These are phyloP conservation scores for Calamus simplicifolius DNA, from an alignment of 176 grass and related monocot genomes.

Conservation along the genomic window DNA sequence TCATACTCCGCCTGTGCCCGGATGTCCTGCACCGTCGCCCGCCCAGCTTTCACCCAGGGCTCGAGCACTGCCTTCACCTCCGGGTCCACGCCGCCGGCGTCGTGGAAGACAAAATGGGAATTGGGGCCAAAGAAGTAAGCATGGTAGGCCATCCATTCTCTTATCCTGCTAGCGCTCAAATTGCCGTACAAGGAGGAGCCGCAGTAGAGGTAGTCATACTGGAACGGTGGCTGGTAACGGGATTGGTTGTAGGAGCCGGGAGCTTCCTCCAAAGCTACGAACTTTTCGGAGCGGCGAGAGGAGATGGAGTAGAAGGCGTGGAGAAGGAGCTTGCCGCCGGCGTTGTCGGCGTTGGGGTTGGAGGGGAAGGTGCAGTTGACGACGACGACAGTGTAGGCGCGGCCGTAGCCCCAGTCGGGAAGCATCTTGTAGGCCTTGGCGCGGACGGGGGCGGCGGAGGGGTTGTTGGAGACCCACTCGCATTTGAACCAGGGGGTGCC, in stretches of 20 bases:
- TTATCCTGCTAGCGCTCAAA: conserved; percentile 54
- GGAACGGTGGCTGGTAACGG: conserved; percentile 46
- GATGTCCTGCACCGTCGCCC: conserved; percentile 75
- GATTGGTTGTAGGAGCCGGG: conserved; percentile 56
- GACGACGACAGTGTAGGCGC: conserved; percentile 73
- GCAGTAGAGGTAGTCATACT: conserved; percentile 86
- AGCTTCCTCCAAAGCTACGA: conserved; percentile 67
- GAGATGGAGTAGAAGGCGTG: conserved; percentile 77
- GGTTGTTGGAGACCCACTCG: conserved; percentile 56
- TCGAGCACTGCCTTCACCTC: conserved; percentile 61
- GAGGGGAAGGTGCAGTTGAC: conserved; percentile 86
- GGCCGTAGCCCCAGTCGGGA: conserved; percentile 91
- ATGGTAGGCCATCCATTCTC: conserved; percentile 83
- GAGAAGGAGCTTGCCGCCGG: conserved; percentile 67
- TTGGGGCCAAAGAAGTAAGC: conserved; percentile 63
- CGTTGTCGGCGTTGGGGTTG: conserved; percentile 65
- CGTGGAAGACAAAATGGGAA: conserved; percentile 85
- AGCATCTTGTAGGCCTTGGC: conserved; percentile 96
- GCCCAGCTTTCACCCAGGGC: conserved; percentile 63
- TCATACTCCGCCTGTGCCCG: conserved; percentile 51
- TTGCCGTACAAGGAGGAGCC: conserved; percentile 80
- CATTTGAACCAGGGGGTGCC: conserved; percentile 85
- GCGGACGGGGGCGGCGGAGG: conserved; percentile 36
- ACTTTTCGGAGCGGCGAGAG: conserved; percentile 71
- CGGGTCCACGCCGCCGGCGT: conserved; percentile 50